phyloP scores from a whole-genome alignment of 208 protist species.

The Naegleria gruberi region DNA sequence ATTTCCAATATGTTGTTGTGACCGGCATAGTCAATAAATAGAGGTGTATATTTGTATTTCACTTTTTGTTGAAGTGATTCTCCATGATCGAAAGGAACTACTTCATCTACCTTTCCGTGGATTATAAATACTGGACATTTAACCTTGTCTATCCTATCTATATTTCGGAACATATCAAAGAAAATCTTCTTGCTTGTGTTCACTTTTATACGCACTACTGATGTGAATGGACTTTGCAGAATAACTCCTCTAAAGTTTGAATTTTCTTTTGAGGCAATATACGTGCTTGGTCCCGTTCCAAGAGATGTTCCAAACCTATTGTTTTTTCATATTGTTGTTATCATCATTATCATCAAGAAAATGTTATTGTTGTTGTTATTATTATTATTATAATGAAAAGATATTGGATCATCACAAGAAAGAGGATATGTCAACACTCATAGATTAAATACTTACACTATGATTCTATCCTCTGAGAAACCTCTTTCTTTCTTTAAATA shows the following conservation, averaged over 20 bases:
- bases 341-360: not conserved
- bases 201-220: conserved; percentile 3
- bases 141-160: conserved; percentile 62
- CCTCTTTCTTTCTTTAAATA: not conserved
- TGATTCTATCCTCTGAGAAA: not conserved
- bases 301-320: not conserved
- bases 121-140: conserved; percentile 64
- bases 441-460: not conserved
- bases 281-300: not conserved
- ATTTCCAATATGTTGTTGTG: conserved; percentile 23
- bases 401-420: no score
- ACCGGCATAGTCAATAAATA: conserved; percentile 20
- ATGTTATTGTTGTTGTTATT: not conserved
- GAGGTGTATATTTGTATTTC: not conserved
- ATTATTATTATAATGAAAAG: not conserved
- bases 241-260: conserved; percentile 20
- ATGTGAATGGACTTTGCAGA: conserved; percentile 20
- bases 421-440: no score
- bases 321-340: not conserved
- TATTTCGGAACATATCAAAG: conserved; percentile 61
- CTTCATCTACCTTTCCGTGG: conserved; percentile 61
- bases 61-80: conserved; percentile 27
- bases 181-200: not conserved
- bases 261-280: not conserved
- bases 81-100: conserved; percentile 59